Evolutionary conservation across 495 filamentous ascomycete species (phyloP).

Genomic region (Chaetomium fimeti): DNA sequence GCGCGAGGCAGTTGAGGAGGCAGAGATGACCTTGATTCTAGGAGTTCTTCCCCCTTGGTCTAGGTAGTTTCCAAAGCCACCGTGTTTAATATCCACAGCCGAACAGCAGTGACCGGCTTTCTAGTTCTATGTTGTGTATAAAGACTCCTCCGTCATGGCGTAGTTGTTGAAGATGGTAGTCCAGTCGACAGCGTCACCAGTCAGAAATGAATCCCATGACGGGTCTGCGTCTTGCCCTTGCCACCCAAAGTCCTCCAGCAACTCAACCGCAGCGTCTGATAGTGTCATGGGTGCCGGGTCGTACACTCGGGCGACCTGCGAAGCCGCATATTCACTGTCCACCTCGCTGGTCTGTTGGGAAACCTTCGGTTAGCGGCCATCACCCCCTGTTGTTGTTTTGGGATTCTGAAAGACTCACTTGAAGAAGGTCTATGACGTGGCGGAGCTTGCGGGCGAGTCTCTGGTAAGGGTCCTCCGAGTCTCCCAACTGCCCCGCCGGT

Average conservation of each 20-base stretch:
- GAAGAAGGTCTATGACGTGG: constrained; percentile 15
- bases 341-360: constrained; percentile 17
- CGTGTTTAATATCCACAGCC: too few species aligned
- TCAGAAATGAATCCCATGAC: not conserved
- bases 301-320: constrained; percentile 15
- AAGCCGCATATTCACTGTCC: constrained; percentile 15
- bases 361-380: not conserved
- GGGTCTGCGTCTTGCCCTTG: constrained; percentile 1
- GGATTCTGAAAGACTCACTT: constrained; percentile 1
- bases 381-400: too few species aligned
- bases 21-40: too few species aligned
- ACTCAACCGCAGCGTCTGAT: constrained; percentile 24
- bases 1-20: too few species aligned
- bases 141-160: not conserved
- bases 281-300: constrained; percentile 21
- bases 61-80: too few species aligned
- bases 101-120: not conserved
- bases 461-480: constrained; percentile 20
- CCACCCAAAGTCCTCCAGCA: constrained; percentile 28
- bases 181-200: constrained; percentile 11
- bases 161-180: constrained; percentile 1
- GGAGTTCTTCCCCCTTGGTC: too few species aligned
- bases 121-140: not conserved
- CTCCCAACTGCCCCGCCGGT: not conserved
- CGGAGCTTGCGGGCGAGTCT: constrained; percentile 25